Evolutionary conservation across 345 rosid species (phyloP).

Genomic region (Eucalyptus rudis): DNA sequence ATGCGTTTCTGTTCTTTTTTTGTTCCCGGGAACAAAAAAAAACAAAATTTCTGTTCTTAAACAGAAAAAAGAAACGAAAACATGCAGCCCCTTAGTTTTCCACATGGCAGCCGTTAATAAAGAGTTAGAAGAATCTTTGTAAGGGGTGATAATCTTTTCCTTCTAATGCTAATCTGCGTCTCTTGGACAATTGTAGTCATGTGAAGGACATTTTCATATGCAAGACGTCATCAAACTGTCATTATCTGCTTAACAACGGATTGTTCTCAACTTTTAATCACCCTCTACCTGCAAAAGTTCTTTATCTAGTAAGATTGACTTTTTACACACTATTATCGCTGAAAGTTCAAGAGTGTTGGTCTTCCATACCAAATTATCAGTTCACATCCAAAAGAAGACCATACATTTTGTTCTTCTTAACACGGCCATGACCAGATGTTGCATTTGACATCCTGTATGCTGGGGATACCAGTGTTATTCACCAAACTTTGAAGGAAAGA

Average conservation of each 20-base stretch:
- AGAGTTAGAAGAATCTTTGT: neutral
- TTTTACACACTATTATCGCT: neutral
- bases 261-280: neutral
- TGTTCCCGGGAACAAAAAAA: too few relatives aligned
- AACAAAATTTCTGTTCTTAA: too few relatives aligned
- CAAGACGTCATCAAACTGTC: neutral
- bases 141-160: neutral
- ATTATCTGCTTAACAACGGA: neutral
- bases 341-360: neutral
- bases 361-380: neutral
- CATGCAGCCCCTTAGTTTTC: neutral
- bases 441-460: constrained; percentile 91
- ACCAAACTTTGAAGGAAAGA: constrained; percentile 87
- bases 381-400: neutral
- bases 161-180: neutral
- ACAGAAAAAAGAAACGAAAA: too few relatives aligned
- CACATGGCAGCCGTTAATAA: neutral
- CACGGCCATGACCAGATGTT: constrained; percentile 48
- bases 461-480: constrained; percentile 93
- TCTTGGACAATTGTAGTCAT: neutral
- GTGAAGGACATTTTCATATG: neutral
- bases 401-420: constrained; percentile 22
- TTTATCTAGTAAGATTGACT: neutral
- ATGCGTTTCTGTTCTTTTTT: too few relatives aligned
- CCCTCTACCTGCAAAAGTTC: neutral